Evolutionary conservation across 2,329 filamentous ascomycete genomes (phyloP), one percentile per base, ranked within the genome.

Genomic region (Colletotrichum coccodes): DNA sequence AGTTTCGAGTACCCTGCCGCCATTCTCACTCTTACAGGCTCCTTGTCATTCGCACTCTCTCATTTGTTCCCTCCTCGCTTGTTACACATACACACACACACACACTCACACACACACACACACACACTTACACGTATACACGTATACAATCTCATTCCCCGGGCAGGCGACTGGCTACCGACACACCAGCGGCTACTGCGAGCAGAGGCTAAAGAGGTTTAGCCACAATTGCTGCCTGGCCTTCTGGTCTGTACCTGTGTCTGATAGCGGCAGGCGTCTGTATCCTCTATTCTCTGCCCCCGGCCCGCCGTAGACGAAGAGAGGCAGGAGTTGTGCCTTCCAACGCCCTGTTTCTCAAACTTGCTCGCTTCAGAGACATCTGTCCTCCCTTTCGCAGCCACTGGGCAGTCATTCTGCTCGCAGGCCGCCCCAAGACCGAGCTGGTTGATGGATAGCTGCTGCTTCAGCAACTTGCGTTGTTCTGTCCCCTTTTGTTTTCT

Each of bases 321-420:
- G 38, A 18, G 38, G 7, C n/a, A n/a, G n/a, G n/a, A n/a, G n/a
- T n/a, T n/a, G n/a, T n/a, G n/a, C n/a, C n/a, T n/a, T n/a, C n/a
- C 46, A 60, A 49, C 21, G 34, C 47, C 59, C 59, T 46, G 49
- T 32, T 34, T 54, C 49, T 62, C 49, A 62, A 62, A 53, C 59
- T 32, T 53, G 21, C 36, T 42, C 36, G 36, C 53, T 23, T 46
- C 21, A 18, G 14, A 58, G 54, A 32, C 26, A 34, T 23, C 14
- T n/a, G 36, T 26, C 50, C 30, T 54, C 50, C 18, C 30, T 44
- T 9, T 47, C 23, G 23, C 47, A 65, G 65, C 47, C 54, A 65
- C 65, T 50, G 54, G 49, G 65, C 65, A 68, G 61, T 42, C 40
- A 50, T 65, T 65, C 60, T 68, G 60, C 65, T 68, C 54, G 12